Base-by-base conservation (phyloP, 1,139 yeast genomes). In the Geotrichum australiense region DNA sequence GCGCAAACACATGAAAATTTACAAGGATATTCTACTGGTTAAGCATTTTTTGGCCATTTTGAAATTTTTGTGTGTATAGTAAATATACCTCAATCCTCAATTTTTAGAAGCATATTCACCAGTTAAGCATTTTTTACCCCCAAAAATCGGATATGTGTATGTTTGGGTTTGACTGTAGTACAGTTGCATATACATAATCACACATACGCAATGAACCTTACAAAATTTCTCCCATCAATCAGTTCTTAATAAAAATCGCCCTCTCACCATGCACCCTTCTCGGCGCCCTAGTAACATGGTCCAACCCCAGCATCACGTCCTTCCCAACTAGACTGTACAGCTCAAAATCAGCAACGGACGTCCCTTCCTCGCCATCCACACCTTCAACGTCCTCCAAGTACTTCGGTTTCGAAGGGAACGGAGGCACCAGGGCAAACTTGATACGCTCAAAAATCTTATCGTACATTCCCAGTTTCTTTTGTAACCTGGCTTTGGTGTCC, bases 401-500 rank as follows among this genome's bases (percentile, higher is more conserved):
- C n/a, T 6, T 14, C 18, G 32, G 14, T 16, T 29, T 29, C 7
- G 14, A 15, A 16, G 73, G 57, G 40, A 76, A 65, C 33, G 68
- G 76, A 14, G 37, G 38, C 23, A 52, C 33, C 5, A 78, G 59
- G 1, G 83, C 89, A 52, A 86, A 64, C 52, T 76, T 75, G 42
- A 86, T 74, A 56, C 81, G 82, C 28, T 78, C 78, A 59, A 87
- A 86, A 48, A 86, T 91, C 54, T 76, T 81, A 47, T 75, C 79
- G 16, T 89, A 89, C 46, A 85, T 64, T 0, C 96, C 96, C 51
- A 86, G 61, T 29, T 65, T 64, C 51, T 69, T 70, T 55, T 82
- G 81, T 48, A 91, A 66, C 48, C 98, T 73, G 21, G 66, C 70
- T 54, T 72, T 79, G 2, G 94, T 80, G n/a, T 74, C 78, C 2